phyloP scores from a whole-genome alignment of 169 alveolate genomes.

The Plasmodium vinckei region DNA sequence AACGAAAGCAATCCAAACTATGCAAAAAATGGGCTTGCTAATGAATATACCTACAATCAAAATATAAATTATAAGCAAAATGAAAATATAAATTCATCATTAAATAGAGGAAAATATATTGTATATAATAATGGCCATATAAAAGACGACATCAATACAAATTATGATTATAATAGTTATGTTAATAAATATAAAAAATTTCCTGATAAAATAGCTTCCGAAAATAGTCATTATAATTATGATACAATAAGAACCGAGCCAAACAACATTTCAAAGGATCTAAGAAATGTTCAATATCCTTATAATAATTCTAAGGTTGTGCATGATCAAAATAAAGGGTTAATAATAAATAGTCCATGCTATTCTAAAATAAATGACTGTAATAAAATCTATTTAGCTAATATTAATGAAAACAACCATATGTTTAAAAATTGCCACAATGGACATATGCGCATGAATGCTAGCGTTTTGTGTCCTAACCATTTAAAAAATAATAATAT shows the following conservation, averaged over 20 bases:
- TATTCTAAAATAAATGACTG: not conserved
- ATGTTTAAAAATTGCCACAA: slow-evolving; percentile 5
- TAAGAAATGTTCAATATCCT: slow-evolving; percentile 8
- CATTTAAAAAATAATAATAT: slow-evolving; percentile 11
- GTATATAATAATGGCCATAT: slow-evolving; percentile 12
- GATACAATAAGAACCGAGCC: not conserved
- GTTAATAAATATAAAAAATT: slow-evolving; percentile 11
- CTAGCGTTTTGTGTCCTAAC: slow-evolving; percentile 1
- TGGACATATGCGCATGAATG: not conserved
- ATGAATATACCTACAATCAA: slow-evolving; percentile 1
- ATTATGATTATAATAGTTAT: slow-evolving; percentile 13
- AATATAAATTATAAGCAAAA: slow-evolving; percentile 6
- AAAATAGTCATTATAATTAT: not conserved
- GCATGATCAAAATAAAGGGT: not conserved
- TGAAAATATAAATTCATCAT: not conserved
- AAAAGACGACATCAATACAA: not conserved
- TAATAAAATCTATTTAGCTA: not conserved
- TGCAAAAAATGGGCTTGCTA: not conserved
- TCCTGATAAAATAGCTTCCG: not conserved
- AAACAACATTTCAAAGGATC: not conserved
- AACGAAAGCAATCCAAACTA: not conserved
- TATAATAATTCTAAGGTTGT: slow-evolving; percentile 21
- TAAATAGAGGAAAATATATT: slow-evolving; percentile 7
- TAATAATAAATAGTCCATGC: slow-evolving; percentile 7
- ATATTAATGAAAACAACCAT: slow-evolving; percentile 16